Conservation (phyloP, 2,329 filamentous ascomycete genomes). For the Xylariaceae sp. region DNA sequence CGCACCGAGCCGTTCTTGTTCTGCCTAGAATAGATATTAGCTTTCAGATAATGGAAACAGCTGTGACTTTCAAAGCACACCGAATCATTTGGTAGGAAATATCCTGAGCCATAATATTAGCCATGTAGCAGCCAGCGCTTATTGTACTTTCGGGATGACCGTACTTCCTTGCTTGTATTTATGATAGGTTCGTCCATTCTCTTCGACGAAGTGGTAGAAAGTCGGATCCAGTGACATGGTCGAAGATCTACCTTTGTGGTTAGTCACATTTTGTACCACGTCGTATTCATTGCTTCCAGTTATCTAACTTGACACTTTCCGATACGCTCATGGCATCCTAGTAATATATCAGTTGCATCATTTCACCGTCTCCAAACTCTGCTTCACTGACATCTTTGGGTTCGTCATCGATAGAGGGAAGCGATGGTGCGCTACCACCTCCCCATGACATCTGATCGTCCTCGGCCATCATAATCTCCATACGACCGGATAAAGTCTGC, state of each 20-base stretch:
- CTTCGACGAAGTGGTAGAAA: conserved; percentile 39
- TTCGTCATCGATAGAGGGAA: conserved; percentile 38
- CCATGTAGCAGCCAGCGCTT: not conserved
- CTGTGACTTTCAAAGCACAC: conserved; percentile 23
- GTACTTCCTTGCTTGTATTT: conserved; percentile 43
- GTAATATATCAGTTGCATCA: conserved; percentile 3
- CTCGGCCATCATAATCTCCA: conserved; percentile 12
- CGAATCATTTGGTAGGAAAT: conserved; percentile 43
- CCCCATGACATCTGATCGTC: conserved; percentile 34
- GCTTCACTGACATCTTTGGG: conserved; percentile 26
- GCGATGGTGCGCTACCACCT: conserved; percentile 33
- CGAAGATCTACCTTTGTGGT: conserved; percentile 33
- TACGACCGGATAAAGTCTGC: not conserved
- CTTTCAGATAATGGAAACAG: not conserved
- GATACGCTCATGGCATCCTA: conserved; percentile 27
- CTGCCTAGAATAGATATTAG: conserved; percentile 32
- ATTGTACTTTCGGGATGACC: conserved; percentile 4
- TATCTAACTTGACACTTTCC: conserved; percentile 23
- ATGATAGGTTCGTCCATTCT: conserved; percentile 43
- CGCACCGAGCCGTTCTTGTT: conserved; percentile 43
- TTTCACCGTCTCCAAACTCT: not conserved
- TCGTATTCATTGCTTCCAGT: not conserved
- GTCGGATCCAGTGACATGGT: conserved; percentile 40
- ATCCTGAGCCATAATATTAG: conserved; percentile 34
- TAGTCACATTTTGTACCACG: not conserved